phyloP scores from a whole-genome alignment of 148 eudicot genomes.

The Rhododendron simsii region DNA sequence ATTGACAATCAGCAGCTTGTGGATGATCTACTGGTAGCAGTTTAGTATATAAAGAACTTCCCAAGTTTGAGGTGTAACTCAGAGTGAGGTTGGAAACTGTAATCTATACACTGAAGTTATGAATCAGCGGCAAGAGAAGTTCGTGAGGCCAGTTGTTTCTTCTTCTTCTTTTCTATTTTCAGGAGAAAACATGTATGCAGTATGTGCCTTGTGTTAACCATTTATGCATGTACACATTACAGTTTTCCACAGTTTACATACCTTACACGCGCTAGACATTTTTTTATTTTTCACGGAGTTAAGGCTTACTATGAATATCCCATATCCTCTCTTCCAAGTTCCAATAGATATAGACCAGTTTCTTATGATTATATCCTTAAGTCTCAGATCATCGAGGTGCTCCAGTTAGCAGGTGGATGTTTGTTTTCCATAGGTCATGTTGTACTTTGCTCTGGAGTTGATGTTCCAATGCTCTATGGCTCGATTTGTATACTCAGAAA shows the following conservation, averaged over 20 bases:
- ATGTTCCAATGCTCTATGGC: not conserved
- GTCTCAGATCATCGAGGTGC: not conserved
- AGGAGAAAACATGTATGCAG: no score
- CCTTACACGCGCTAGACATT: no score
- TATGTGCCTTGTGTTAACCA: no score
- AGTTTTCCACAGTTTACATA: no score
- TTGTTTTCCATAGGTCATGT: not conserved
- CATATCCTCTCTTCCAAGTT: no score
- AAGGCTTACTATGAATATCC: no score
- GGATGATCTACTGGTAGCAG: not conserved
- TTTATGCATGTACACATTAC: no score
- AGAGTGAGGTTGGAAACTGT: not conserved
- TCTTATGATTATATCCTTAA: no score
- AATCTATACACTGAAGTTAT: conserved; percentile 17
- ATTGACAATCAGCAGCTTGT: conserved; percentile 3
- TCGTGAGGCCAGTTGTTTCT: no score
- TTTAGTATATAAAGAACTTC: conserved; percentile 6
- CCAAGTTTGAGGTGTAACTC: not conserved
- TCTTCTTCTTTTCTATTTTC: not conserved
- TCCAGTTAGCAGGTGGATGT: not conserved
- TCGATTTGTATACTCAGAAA: not conserved
- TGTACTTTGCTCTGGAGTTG: not conserved
- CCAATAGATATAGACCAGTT: not conserved
- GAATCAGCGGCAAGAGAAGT: conserved; percentile 30
- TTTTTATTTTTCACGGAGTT: no score